phyloP scores from a whole-genome alignment of 805 yeast genomes.

The Candida parachauliodes region DNA sequence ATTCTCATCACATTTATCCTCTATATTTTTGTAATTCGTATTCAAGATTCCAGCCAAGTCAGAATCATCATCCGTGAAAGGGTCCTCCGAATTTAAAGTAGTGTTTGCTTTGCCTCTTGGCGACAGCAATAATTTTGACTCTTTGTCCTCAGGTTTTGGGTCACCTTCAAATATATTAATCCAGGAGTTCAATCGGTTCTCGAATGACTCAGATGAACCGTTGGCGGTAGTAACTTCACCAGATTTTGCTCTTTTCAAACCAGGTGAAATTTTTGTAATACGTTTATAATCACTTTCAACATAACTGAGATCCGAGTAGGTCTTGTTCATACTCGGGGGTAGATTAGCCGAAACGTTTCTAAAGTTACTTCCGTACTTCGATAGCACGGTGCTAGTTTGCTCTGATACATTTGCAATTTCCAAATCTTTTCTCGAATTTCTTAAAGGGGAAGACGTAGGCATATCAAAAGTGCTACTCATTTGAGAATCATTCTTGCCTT shows the following conservation, averaged over 20 bases:
- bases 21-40: not conserved
- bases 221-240: conserved; percentile 17
- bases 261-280: conserved; percentile 26
- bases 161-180: conserved; percentile 22
- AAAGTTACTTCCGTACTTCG: conserved; percentile 40
- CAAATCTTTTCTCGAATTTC: conserved; percentile 17
- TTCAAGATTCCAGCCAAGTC: conserved; percentile 13
- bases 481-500: conserved; percentile 4
- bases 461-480: not conserved
- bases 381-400: conserved; percentile 34
- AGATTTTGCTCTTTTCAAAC: conserved; percentile 36
- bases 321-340: conserved; percentile 33
- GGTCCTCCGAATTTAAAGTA: conserved; percentile 17
- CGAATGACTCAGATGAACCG: conserved; percentile 6
- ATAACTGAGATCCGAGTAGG: conserved; percentile 27
- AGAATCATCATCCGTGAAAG: conserved; percentile 29
- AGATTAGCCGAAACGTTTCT: conserved; percentile 21
- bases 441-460: conserved; percentile 44
- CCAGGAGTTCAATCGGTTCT: conserved; percentile 22
- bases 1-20: not conserved
- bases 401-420: conserved; percentile 16
- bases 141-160: conserved; percentile 5
- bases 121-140: not conserved
- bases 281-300: conserved; percentile 15
- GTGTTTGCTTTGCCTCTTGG: conserved; percentile 3